Base-by-base conservation (phyloP, 345 rosid species). In the Carallia pectinifolia region DNA sequence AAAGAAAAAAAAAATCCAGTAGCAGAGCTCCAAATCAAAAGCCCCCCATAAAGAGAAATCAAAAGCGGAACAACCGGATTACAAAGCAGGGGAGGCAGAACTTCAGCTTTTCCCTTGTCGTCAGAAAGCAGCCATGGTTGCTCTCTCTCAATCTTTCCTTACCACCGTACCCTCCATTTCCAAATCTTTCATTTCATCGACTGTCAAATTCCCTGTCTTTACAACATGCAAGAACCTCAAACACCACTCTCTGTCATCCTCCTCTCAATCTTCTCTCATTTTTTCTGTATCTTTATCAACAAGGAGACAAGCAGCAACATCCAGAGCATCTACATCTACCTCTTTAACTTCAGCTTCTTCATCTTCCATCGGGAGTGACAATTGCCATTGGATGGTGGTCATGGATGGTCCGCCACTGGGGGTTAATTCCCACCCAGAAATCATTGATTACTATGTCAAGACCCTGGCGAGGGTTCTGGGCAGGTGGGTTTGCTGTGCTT, bases 341-440 rank as follows among this genome's bases (percentile, higher is more conserved):
- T 68, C 78, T 37, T 15, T 76, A 30, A 58, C 80, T 17, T 34
- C 80, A 29, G 59, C 77, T 55, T 40, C 81, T 55, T 31, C 67
- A 16, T 12, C 77, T 72, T 70, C 81, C 9, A 29, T 69, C 9
- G 38, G 40, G 44, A 29, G 76, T 27, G 23, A 48, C 16, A 65
- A 62, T 54, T 65, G 67, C 60, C 84, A 82, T 54, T 92, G 91
- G 98, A 81, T 83, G 87, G 95, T 89, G 61, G 71, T 87, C 34
- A 73, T 85, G 84, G 88, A 85, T 39, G 73, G 64, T 44, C 91
- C 90, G 31, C 87, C 90, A 0, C 77, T 69, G 40, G 64, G 79
- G 64, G 69, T 81, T 52, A 66, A 65, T 78, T 82, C 89, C 53
- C 86, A 85, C 74, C 78, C 83, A 29, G 85, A 83, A 38, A 73